Evolutionary conservation across 1,139 yeast genomes (phyloP).

Genomic region (Candida sp.): DNA sequence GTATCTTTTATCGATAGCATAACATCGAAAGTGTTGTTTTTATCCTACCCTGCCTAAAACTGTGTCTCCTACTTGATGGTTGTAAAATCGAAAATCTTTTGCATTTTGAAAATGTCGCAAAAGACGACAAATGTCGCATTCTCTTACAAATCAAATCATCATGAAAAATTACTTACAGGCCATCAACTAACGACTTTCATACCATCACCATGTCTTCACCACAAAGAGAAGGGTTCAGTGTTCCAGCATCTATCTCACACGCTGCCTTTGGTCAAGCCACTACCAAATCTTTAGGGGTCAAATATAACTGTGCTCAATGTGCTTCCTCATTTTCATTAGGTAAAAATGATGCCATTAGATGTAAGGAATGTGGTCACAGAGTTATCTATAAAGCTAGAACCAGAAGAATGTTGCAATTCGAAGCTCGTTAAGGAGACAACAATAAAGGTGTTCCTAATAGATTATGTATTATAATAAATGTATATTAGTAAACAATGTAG

Average conservation of each 20-base stretch:
- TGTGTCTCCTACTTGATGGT: not conserved
- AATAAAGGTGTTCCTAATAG: not conserved
- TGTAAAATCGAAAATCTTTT: not conserved
- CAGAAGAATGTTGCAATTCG: slow-evolving; percentile 80
- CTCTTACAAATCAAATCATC: not conserved
- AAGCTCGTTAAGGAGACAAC: slow-evolving; percentile 33
- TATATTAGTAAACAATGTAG: not conserved
- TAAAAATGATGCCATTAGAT: slow-evolving; percentile 95
- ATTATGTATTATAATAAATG: not conserved
- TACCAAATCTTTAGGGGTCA: slow-evolving; percentile 78
- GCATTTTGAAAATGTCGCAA: too few species aligned
- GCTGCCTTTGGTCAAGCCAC: slow-evolving; percentile 54
- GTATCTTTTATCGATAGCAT: slow-evolving; percentile 3
- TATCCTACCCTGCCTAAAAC: too few species aligned
- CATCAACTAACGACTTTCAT: not conserved
- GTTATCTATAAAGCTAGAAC: slow-evolving; percentile 97
- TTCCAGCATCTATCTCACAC: slow-evolving; percentile 76
- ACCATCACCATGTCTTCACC: slow-evolving; percentile 47
- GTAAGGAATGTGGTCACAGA: slow-evolving; percentile 98
- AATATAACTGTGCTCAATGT: slow-evolving; percentile 95
- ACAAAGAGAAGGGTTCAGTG: slow-evolving; percentile 91
- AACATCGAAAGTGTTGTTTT: not conserved
- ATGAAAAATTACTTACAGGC: not conserved
- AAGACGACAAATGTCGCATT: not conserved
- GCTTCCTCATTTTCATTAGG: slow-evolving; percentile 85